phyloP scores from a whole-genome alignment of 2,329 filamentous ascomycete species.

The Aspergillus ustus region DNA sequence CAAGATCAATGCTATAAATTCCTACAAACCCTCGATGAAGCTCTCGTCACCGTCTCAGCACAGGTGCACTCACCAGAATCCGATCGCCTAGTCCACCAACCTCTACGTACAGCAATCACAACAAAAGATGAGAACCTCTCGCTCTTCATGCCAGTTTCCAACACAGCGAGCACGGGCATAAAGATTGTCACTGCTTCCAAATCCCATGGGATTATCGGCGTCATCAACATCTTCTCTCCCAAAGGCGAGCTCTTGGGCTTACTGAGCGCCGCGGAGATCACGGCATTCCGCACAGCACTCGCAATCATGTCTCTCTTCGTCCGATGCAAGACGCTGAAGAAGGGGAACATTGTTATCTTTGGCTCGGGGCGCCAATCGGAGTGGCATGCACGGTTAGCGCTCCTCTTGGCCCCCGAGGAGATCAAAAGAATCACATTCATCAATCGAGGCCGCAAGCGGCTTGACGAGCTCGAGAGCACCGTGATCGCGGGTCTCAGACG shows the following conservation, averaged over 20 bases:
- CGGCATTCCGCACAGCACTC: conserved; percentile 79
- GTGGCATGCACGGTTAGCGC: conserved; percentile 54
- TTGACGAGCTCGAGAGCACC: conserved; percentile 48
- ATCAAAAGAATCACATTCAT: conserved; percentile 74
- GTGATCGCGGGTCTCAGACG: conserved; percentile 39
- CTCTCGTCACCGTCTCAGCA: conserved; percentile 39
- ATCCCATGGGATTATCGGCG: conserved; percentile 59
- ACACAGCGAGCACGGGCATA: conserved; percentile 66
- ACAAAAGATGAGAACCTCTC: conserved; percentile 58
- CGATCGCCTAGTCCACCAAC: conserved; percentile 46
- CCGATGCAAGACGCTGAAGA: conserved; percentile 40
- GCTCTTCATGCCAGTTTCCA: conserved; percentile 75
- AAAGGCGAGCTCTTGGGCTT: conserved; percentile 68
- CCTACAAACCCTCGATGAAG: conserved; percentile 40
- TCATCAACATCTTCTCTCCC: conserved; percentile 70
- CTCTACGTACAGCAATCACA: conserved; percentile 46
- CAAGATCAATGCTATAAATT: conserved; percentile 40
- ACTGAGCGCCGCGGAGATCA: conserved; percentile 74
- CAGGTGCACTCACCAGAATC: conserved; percentile 31
- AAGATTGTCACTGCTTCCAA: conserved; percentile 69
- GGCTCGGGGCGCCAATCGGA: conserved; percentile 56
- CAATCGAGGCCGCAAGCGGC: conserved; percentile 68
- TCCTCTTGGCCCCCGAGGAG: conserved; percentile 52
- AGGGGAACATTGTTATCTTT: conserved; percentile 51
- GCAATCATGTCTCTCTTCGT: conserved; percentile 69